Evolutionary conservation across 2,329 filamentous ascomycete genomes (phyloP).

Genomic region (Diaporthe destruens): DNA sequence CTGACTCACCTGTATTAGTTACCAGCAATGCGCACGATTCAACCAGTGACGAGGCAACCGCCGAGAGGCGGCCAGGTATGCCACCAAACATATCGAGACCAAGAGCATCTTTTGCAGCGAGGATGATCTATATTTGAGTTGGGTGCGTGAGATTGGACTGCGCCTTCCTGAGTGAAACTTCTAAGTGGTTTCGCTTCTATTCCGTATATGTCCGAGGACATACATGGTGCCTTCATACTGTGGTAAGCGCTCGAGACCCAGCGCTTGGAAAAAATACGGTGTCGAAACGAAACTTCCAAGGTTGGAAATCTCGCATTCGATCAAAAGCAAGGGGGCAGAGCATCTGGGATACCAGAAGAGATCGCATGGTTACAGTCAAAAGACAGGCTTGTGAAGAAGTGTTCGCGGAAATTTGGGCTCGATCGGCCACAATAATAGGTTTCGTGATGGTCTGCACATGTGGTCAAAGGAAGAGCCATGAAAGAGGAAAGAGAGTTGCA

Average conservation of each 20-base stretch:
- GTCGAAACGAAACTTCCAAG: no score
- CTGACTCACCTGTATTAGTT: slow-evolving; percentile 8
- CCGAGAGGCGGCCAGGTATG: slow-evolving; percentile 3
- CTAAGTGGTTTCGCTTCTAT: no score
- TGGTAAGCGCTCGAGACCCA: no score
- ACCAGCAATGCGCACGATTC: background rate
- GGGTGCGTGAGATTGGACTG: slow-evolving; percentile 11
- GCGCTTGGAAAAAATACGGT: no score
- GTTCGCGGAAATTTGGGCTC: background rate
- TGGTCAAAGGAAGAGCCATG: background rate
- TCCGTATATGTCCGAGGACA: no score
- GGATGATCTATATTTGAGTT: slow-evolving; percentile 10
- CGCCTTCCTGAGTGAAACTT: background rate
- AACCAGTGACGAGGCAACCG: background rate
- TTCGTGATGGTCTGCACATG: background rate
- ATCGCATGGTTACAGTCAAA: background rate
- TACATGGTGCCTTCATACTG: no score
- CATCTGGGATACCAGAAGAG: background rate
- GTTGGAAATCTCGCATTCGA: background rate
- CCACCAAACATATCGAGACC: background rate
- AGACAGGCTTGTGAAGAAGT: background rate
- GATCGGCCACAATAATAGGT: background rate
- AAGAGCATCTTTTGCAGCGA: background rate
- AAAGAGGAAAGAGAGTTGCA: no score
- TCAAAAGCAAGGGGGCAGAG: background rate